These are phyloP conservation scores for Polyporus arcularius DNA, from an alignment of 768 basidiomycete species.

Conservation along the genomic window DNA sequence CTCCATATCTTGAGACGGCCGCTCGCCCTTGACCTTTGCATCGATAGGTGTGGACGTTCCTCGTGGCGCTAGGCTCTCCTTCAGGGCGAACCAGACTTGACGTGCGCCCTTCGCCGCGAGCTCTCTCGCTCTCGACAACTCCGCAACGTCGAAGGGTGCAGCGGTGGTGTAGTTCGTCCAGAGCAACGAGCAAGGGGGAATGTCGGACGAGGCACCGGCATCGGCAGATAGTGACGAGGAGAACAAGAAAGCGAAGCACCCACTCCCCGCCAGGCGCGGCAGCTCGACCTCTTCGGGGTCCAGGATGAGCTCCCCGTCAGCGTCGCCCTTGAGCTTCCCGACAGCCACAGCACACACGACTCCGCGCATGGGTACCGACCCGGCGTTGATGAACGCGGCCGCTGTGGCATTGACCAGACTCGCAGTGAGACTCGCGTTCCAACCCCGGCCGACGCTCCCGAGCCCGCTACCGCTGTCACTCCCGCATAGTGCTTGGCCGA, in stretches of 20 bases:
- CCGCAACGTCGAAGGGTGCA: conserved; percentile 44
- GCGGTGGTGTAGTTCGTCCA: conserved; percentile 59
- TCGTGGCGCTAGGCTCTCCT: conserved; percentile 37
- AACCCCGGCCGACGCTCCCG: conserved; percentile 27
- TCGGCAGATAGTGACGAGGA: conserved; percentile 33
- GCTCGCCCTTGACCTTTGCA: conserved; percentile 6
- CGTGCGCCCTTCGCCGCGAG: conserved; percentile 49
- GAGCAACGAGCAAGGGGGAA: conserved; percentile 29
- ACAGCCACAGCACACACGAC: conserved; percentile 71
- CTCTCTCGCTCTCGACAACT: conserved; percentile 43
- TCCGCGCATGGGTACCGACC: conserved; percentile 73
- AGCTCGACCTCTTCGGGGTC: conserved; percentile 54
- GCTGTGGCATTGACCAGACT: conserved; percentile 72
- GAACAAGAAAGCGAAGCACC: conserved; percentile 72
- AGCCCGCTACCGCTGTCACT: conserved; percentile 25
- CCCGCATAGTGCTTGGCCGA: conserved; percentile 60
- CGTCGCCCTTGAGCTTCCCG: conserved; percentile 33
- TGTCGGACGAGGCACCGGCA: conserved; percentile 10
- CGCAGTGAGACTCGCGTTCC: conserved; percentile 51
- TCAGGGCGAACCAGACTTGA: conserved; percentile 50
- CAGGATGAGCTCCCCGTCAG: conserved; percentile 40
- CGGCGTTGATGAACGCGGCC: conserved; percentile 66
- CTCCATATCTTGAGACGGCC: conserved; percentile 17
- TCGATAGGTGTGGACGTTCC: not conserved
- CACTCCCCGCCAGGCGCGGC: conserved; percentile 40